Evolutionary conservation across 2,329 filamentous ascomycete genomes (phyloP).

Genomic region (Gyromitra esculenta): DNA sequence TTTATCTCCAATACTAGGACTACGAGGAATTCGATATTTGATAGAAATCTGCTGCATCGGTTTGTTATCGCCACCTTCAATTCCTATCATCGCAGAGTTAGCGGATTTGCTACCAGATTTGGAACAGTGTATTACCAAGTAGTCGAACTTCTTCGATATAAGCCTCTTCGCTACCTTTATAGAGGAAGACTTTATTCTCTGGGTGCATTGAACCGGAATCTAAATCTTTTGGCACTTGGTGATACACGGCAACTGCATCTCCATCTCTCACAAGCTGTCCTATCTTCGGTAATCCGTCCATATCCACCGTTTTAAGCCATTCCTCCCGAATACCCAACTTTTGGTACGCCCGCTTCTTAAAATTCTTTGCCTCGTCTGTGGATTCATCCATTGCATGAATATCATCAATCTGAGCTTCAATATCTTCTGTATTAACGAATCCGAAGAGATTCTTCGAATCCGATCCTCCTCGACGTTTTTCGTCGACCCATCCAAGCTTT

Average conservation of each 20-base stretch:
- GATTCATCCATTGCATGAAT: constrained; percentile 45
- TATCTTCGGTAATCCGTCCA: constrained; percentile 85
- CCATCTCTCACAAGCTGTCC: constrained; percentile 81
- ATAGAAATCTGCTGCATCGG: constrained; percentile 88
- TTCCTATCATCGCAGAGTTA: constrained; percentile 22
- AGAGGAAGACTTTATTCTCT: constrained; percentile 85
- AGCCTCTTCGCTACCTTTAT: constrained; percentile 88
- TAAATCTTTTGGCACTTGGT: constrained; percentile 62
- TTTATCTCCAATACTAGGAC: constrained; percentile 95
- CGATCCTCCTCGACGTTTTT: constrained; percentile 74
- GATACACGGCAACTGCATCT: constrained; percentile 86
- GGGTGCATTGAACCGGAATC: constrained; percentile 78
- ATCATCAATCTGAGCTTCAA: constrained; percentile 47
- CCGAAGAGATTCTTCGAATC: constrained; percentile 86
- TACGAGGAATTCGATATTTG: constrained; percentile 89
- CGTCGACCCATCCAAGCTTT: constrained; percentile 79
- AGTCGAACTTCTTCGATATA: constrained; percentile 94
- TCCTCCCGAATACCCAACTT: constrained; percentile 69
- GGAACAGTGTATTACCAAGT: constrained; percentile 68
- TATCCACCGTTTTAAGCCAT: constrained; percentile 78
- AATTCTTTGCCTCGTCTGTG: constrained; percentile 47
- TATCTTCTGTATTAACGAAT: constrained; percentile 70
- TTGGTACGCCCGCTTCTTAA: constrained; percentile 46
- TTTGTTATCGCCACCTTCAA: constrained; percentile 79
- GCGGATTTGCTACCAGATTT: neutral